Evolutionary conservation across 805 yeast genomes (phyloP), one percentile per base, ranked within the genome.

Genomic region (Blastobotrys americana): DNA sequence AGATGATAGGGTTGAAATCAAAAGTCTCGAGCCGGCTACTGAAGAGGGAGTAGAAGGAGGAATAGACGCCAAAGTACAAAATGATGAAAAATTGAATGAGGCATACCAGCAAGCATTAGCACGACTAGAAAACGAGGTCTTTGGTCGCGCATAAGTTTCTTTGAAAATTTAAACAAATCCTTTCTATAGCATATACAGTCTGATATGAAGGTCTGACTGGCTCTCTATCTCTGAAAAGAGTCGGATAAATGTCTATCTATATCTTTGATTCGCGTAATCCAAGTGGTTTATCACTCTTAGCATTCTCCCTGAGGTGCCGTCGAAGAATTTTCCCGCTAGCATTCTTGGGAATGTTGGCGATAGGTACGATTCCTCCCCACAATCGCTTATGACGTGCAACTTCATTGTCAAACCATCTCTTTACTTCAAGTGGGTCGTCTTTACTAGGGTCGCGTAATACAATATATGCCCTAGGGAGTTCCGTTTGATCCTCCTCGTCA

Each of bases 271-370:
- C n/a, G 23, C 47, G 31, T 8, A 25, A 25, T 25, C 31, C 31
- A 25, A 25, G 31, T 25, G 45, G 59, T 6, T 45, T 42, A 18
- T 51, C 53, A n/a, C 45, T 52, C 15, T 51, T 45, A 18, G 13
- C 31, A 3, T 61, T 48, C 15, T 86, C 84, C 69, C 95, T 77
- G 65, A 89, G 72, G 47, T 84, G 77, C 72, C 96, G 80, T 74
- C 97, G 79, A 81, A 87, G 82, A 56, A 89, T 87, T 74, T 89
- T 89, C 54, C 97, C 97, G 3, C 95, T 83, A 68, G 96, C 80
- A 21, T 95, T 85, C 75, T 89, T 89, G 64, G 97, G 97, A 60
- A 89, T 76, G 58, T 80, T 93, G 47, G 78, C 83, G 37, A 87
- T 83, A 43, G 83, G 71, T 48, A 82, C 76, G 47, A 85, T 75